phyloP scores from a whole-genome alignment of 78 protist genomes.

The Carpediemonas membranifera region DNA sequence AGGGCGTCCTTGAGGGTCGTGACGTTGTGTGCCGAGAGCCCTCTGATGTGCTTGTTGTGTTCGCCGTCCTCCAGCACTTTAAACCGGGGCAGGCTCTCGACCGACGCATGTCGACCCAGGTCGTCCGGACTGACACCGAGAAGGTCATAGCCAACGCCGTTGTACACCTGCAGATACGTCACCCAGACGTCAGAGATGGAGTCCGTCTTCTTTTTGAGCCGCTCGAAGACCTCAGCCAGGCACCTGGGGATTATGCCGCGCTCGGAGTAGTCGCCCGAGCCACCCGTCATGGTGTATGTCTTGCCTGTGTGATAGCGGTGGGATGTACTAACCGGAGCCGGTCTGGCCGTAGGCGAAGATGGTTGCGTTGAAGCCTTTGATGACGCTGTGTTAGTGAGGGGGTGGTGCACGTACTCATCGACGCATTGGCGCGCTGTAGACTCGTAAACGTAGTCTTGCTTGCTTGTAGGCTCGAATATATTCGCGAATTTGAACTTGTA shows the following conservation, averaged over 20 bases:
- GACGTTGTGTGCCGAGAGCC: neutral
- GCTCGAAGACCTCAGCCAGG: neutral
- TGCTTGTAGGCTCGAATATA: neutral
- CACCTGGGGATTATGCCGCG: slow-evolving; percentile 10
- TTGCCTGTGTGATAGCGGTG: neutral
- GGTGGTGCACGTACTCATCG: no score
- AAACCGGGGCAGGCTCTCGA: slow-evolving; percentile 17
- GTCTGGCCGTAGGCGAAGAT: no score
- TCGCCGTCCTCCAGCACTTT: neutral
- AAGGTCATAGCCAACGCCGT: neutral
- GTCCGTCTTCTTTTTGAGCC: neutral
- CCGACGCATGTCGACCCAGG: neutral
- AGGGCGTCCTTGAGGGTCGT: slow-evolving; percentile 5
- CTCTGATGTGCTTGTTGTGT: neutral
- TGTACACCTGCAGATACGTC: slow-evolving; percentile 7
- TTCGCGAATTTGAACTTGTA: neutral
- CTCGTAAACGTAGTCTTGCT: slow-evolving; percentile 20
- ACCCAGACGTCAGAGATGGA: neutral
- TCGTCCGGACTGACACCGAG: neutral
- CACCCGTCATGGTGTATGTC: slow-evolving; percentile 9
- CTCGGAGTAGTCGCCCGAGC: neutral
- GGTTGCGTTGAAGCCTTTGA: slow-evolving; percentile 31
- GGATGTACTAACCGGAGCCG: slow-evolving; percentile 17
- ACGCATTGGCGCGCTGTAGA: neutral
- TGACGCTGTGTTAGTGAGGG: no score